phyloP scores from a whole-genome alignment of 1,139 yeast genomes.

The Debaryomyces nepalensis region DNA sequence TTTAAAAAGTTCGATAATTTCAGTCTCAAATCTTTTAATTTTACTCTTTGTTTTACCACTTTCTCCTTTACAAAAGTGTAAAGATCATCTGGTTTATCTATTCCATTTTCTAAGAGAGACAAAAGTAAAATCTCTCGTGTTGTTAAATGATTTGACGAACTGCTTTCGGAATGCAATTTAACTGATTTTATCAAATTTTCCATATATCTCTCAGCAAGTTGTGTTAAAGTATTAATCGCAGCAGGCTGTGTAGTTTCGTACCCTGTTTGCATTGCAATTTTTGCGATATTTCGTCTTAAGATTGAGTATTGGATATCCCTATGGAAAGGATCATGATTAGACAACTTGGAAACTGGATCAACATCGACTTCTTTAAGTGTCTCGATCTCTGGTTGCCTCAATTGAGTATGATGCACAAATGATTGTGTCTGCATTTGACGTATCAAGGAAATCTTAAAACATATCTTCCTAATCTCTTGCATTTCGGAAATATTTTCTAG shows the following conservation, averaged over 20 bases:
- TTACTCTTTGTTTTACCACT: constrained; percentile 67
- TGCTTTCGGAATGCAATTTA: constrained; percentile 70
- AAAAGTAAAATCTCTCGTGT: constrained; percentile 59
- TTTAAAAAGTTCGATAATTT: constrained; percentile 77
- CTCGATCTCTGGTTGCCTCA: constrained; percentile 71
- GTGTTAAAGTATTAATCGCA: constrained; percentile 82
- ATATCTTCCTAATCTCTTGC: constrained; percentile 85
- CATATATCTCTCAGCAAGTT: constrained; percentile 80
- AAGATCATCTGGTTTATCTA: constrained; percentile 76
- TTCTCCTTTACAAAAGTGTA: constrained; percentile 78
- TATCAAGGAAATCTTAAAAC: constrained; percentile 86
- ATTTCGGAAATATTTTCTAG: constrained; percentile 73
- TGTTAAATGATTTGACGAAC: constrained; percentile 49
- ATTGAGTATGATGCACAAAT: constrained; percentile 73
- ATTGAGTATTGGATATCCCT: constrained; percentile 66
- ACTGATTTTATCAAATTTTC: constrained; percentile 74
- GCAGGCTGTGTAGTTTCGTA: constrained; percentile 81
- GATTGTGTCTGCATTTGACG: constrained; percentile 90
- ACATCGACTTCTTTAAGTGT: constrained; percentile 69
- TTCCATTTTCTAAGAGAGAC: constrained; percentile 81
- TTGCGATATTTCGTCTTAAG: constrained; percentile 71
- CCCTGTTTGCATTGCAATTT: constrained; percentile 90
- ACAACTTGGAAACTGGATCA: constrained; percentile 77
- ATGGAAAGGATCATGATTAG: constrained; percentile 63
- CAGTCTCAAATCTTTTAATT: constrained; percentile 67